Evolutionary conservation across 805 yeast genomes (phyloP).

Genomic region (Kodamaea jinghongensis): DNA sequence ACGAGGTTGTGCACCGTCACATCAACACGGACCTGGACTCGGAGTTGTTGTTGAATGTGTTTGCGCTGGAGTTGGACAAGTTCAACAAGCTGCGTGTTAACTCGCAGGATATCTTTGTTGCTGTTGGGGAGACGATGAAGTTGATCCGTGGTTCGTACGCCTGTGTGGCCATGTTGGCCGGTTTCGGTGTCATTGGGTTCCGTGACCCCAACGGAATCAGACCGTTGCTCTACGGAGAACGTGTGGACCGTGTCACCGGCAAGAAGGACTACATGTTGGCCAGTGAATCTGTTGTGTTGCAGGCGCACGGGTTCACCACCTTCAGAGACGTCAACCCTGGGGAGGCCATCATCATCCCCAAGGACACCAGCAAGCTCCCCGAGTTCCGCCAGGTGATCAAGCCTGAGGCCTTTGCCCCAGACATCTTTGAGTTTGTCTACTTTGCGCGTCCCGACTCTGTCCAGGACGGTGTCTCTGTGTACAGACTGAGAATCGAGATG

Average conservation of each 20-base stretch:
- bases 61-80: slow-evolving; percentile 88
- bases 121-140: slow-evolving; percentile 77
- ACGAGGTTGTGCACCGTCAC: slow-evolving; percentile 93
- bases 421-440: slow-evolving; percentile 94
- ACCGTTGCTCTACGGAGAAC: slow-evolving; percentile 84
- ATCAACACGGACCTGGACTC: slow-evolving; percentile 97
- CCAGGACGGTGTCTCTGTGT: slow-evolving; percentile 94
- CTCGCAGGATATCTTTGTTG: slow-evolving; percentile 82
- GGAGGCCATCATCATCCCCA: slow-evolving; percentile 92
- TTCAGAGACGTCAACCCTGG: slow-evolving; percentile 90
- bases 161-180: slow-evolving; percentile 91
- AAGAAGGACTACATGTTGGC: slow-evolving; percentile 88
- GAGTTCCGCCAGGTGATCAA: slow-evolving; percentile 86
- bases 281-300: slow-evolving; percentile 89
- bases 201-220: slow-evolving; percentile 97
- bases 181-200: slow-evolving; percentile 92
- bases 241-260: slow-evolving; percentile 62
- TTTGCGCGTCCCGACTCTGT: slow-evolving; percentile 98
- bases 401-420: slow-evolving; percentile 80
- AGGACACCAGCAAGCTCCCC: slow-evolving; percentile 60
- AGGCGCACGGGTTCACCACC: slow-evolving; percentile 81
- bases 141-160: slow-evolving; percentile 96
- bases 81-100: slow-evolving; percentile 92
- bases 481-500: slow-evolving; percentile 89
- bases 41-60: slow-evolving; percentile 82